Conservation (phyloP, 176 grass and related monocot species). For the Poa pratensis region DNA sequence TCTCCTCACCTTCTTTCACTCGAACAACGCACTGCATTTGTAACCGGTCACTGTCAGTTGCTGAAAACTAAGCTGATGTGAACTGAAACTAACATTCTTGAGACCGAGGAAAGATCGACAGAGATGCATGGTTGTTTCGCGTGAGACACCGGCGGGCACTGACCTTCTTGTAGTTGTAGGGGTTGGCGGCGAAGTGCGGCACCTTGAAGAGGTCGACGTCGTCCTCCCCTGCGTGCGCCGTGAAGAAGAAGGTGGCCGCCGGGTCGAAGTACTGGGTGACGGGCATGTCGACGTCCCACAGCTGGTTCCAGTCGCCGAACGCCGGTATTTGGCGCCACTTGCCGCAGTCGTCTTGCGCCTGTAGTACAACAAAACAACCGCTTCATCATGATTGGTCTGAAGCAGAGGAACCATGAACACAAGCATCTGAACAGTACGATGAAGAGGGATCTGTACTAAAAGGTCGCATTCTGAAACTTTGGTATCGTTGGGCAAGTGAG, state of each 20-base stretch:
- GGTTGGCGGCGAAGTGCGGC: constrained; percentile 57
- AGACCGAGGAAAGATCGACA: not conserved
- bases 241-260: constrained; percentile 66
- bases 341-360: constrained; percentile 52
- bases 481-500: too few relatives aligned
- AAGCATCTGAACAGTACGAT: not conserved
- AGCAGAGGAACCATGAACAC: not conserved
- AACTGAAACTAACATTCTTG: not conserved
- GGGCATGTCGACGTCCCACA: constrained; percentile 77
- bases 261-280: constrained; percentile 72
- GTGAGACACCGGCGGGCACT: not conserved
- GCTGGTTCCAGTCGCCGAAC: constrained; percentile 77
- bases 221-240: constrained; percentile 54
- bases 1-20: constrained; percentile 53
- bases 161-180: constrained; percentile 70
- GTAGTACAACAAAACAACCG: not conserved
- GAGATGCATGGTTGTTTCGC: too few relatives aligned
- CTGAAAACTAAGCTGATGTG: not conserved
- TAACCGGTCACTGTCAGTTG: not conserved
- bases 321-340: constrained; percentile 73
- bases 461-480: too few relatives aligned
- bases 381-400: too few relatives aligned
- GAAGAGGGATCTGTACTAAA: too few relatives aligned
- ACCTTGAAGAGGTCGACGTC: constrained; percentile 82
- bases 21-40: constrained; percentile 51